phyloP scores from a whole-genome alignment of 2,329 filamentous ascomycete species.

The Xylariaceae sp. region DNA sequence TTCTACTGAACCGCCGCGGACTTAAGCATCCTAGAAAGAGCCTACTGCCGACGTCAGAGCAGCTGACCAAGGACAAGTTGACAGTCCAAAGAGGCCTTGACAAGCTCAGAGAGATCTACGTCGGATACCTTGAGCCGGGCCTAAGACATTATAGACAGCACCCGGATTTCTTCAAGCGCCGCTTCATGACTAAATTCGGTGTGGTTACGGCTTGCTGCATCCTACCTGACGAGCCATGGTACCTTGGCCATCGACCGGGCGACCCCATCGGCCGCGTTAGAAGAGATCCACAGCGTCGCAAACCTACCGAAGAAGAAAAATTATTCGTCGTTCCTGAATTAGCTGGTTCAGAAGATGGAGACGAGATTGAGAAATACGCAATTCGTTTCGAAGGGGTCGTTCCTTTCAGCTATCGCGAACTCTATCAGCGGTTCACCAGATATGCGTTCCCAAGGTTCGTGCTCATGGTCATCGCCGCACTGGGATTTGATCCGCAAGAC shows the following conservation, averaged over 20 bases:
- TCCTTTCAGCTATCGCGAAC: slow-evolving; percentile 16
- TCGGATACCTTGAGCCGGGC: not conserved
- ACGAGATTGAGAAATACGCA: not conserved
- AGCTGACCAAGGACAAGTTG: not conserved
- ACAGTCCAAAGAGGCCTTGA: not conserved
- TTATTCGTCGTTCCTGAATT: slow-evolving; percentile 5
- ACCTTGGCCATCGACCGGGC: slow-evolving; percentile 22
- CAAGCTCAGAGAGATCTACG: not conserved
- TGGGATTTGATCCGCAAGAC: slow-evolving; percentile 11
- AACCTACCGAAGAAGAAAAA: not conserved
- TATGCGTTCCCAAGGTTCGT: slow-evolving; percentile 12
- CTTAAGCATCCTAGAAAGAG: not conserved
- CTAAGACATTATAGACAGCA: not conserved
- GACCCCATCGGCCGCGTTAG: slow-evolving; percentile 18
- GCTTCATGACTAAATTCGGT: slow-evolving; percentile 7
- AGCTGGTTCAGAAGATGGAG: not conserved
- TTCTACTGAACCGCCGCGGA: not conserved
- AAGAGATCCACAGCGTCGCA: not conserved
- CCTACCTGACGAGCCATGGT: slow-evolving; percentile 12
- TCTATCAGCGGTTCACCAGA: slow-evolving; percentile 6
- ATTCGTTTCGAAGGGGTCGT: slow-evolving; percentile 24
- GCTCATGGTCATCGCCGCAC: slow-evolving; percentile 13
- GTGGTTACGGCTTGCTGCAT: not conserved
- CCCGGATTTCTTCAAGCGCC: not conserved
- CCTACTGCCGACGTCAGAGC: not conserved